phyloP scores from a whole-genome alignment of 192 early-diverging fungal genomes.

The Gamsiella multidivaricata region DNA sequence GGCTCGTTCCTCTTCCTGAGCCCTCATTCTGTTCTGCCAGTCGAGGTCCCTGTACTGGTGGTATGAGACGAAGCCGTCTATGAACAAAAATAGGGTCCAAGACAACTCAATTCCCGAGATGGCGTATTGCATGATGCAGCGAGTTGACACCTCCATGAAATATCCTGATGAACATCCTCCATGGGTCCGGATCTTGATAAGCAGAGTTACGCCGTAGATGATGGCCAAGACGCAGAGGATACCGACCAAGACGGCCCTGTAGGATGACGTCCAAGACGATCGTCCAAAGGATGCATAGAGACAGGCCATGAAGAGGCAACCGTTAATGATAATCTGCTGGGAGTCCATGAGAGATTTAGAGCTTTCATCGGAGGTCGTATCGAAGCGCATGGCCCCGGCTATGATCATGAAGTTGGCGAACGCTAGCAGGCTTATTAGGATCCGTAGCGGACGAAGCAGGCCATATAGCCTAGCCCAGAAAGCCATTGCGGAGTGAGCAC shows the following conservation, averaged over 20 bases:
- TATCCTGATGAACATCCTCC: constrained; percentile 5
- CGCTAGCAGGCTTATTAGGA: constrained; percentile 5
- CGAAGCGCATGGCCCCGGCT: neutral
- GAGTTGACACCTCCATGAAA: neutral
- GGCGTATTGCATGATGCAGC: constrained; percentile 17
- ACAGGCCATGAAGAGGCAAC: constrained; percentile 17
- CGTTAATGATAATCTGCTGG: constrained; percentile 26
- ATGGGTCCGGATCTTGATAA: neutral
- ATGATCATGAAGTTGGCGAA: constrained; percentile 12
- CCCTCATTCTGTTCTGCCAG: neutral
- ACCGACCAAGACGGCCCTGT: constrained; percentile 8
- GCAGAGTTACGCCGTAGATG: constrained; percentile 12
- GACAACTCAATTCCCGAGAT: constrained; percentile 7
- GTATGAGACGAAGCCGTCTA: neutral
- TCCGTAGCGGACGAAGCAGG: neutral
- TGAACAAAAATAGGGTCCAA: constrained; percentile 4
- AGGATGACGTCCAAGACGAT: neutral
- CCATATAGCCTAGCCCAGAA: neutral
- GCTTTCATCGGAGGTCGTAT: neutral
- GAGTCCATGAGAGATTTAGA: constrained; percentile 7
- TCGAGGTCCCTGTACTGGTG: constrained; percentile 5
- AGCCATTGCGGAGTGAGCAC: too few species aligned
- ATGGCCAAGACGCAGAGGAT: constrained; percentile 6
- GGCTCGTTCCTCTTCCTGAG: constrained; percentile 20
- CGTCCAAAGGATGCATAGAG: constrained; percentile 1